Evolutionary conservation across 768 basidiomycete genomes (phyloP).

Genomic region (Tricholoma sp.): DNA sequence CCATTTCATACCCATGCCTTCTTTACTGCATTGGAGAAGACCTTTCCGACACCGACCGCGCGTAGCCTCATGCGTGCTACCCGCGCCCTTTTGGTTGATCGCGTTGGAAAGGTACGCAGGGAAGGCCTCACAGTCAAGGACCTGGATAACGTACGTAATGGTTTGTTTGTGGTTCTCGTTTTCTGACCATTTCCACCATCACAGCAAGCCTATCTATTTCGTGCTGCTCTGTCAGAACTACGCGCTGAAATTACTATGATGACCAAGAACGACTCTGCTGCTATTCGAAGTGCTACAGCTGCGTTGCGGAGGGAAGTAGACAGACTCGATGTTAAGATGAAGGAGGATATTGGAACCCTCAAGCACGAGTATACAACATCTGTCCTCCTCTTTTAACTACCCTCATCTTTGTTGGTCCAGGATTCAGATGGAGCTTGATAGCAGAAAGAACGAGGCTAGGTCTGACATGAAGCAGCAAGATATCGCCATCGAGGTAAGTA

Average conservation of each 20-base stretch:
- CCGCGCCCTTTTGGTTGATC: constrained; percentile 71
- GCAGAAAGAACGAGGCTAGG: constrained; percentile 85
- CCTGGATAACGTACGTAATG: constrained; percentile 68
- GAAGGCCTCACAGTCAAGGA: constrained; percentile 75
- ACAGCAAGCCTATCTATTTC: constrained; percentile 94
- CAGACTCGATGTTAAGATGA: constrained; percentile 81
- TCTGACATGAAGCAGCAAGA: constrained; percentile 81
- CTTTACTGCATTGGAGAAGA: constrained; percentile 63
- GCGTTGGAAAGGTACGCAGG: constrained; percentile 61
- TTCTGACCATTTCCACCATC: background rate
- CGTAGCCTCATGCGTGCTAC: constrained; percentile 81
- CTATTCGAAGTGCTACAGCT: constrained; percentile 72
- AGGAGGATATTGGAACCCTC: constrained; percentile 82
- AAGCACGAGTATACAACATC: constrained; percentile 78
- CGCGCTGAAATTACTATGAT: constrained; percentile 79
- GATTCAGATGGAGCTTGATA: constrained; percentile 95
- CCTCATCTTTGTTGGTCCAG: constrained; percentile 33
- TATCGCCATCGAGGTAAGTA: constrained; percentile 70
- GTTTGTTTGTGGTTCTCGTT: background rate
- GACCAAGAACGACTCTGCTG: constrained; percentile 77
- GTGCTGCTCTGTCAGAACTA: constrained; percentile 87
- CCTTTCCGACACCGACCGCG: constrained; percentile 70
- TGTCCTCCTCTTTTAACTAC: background rate
- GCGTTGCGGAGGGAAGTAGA: constrained; percentile 86
- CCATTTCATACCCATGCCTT: constrained; percentile 84